phyloP scores from a whole-genome alignment of 139 green algal genomes.

The Chlorella vulgaris region DNA sequence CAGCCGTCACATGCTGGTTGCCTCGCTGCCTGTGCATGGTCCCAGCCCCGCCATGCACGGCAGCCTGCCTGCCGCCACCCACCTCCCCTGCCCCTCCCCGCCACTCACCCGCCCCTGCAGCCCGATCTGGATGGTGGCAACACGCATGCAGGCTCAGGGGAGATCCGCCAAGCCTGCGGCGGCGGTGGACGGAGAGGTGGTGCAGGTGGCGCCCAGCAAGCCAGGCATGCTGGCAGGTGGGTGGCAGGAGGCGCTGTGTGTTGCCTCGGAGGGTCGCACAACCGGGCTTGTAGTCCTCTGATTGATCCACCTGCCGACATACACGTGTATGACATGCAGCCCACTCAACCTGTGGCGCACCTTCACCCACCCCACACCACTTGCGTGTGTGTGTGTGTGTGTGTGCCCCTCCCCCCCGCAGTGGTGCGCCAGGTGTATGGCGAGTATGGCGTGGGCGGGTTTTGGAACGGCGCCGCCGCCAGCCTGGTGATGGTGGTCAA shows the following conservation, averaged over 20 bases:
- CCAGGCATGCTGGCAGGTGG: slow-evolving; percentile 6
- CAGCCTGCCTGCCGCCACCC: neutral
- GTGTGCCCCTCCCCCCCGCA: neutral
- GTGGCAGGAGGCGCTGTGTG: no score
- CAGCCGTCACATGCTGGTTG: neutral
- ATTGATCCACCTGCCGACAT: no score
- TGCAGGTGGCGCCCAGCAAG: neutral
- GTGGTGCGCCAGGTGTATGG: slow-evolving; percentile 27
- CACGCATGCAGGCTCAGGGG: slow-evolving; percentile 78
- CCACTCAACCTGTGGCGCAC: no score
- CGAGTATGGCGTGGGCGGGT: slow-evolving; percentile 55
- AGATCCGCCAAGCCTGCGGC: neutral
- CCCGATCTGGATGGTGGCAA: slow-evolving; percentile 92
- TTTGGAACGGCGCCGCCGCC: slow-evolving; percentile 87
- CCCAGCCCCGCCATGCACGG: neutral
- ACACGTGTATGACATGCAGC: no score
- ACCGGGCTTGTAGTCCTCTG: no score
- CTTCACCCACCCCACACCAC: no score
- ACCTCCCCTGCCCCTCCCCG: neutral
- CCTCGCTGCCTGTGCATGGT: neutral
- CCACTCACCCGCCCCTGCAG: slow-evolving; percentile 42
- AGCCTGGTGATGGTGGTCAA: slow-evolving; percentile 70
- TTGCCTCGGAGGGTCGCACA: no score
- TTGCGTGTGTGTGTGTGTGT: no score
- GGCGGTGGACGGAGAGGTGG: neutral